phyloP scores from a whole-genome alignment of 768 basidiomycete species.

The Rhodotorula babjevae region DNA sequence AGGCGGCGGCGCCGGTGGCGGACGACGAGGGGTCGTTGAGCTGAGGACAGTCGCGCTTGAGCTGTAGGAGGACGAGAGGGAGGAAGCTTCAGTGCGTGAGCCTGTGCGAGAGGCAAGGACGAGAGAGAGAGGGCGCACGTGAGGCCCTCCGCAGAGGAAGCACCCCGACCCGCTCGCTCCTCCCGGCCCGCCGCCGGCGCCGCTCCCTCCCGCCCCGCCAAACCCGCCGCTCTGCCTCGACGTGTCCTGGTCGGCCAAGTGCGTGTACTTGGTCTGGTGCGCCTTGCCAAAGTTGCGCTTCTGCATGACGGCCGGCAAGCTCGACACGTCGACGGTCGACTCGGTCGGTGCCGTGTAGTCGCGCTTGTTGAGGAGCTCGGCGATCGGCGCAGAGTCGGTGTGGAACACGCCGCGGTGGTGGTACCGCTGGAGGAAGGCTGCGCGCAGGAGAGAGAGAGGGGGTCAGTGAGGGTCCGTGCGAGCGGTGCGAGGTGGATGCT shows the following conservation, averaged over 20 bases:
- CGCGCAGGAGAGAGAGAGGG: constrained; percentile 42
- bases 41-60: constrained; percentile 39
- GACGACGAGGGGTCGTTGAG: background rate
- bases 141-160: constrained; percentile 89
- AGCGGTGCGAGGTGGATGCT: no score
- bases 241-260: constrained; percentile 91
- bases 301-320: constrained; percentile 94
- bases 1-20: constrained; percentile 14
- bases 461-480: no score
- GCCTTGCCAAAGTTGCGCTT: constrained; percentile 66
- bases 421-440: constrained; percentile 86
- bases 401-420: constrained; percentile 99
- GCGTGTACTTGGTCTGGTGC: constrained; percentile 90
- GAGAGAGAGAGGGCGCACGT: constrained; percentile 51
- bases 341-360: constrained; percentile 88
- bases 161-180: constrained; percentile 53
- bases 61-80: background rate
- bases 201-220: background rate
- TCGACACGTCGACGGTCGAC: constrained; percentile 77
- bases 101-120: fast-evolving
- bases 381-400: constrained; percentile 60
- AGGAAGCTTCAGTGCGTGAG: no score
- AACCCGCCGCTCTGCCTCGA: constrained; percentile 19
- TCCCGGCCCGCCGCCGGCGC: constrained; percentile 34
- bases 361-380: constrained; percentile 72